Evolutionary conservation across 495 filamentous ascomycete genomes (phyloP).

Genomic region (Trichocladium antarcticum): DNA sequence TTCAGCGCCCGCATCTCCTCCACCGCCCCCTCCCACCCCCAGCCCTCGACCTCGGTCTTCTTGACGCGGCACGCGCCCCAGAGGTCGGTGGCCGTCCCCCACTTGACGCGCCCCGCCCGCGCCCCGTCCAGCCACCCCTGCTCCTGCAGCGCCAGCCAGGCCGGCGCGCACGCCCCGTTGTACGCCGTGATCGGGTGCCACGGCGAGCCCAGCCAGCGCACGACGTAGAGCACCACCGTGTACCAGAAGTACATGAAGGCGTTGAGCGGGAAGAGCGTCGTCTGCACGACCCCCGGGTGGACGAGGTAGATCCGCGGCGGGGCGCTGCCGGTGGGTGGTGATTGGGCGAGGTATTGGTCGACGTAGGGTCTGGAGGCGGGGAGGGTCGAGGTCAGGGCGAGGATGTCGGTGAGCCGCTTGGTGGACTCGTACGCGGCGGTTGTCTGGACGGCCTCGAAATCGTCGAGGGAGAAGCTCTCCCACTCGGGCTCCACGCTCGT

Average conservation of each 20-base stretch:
- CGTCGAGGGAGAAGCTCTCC: slow-evolving; percentile 47
- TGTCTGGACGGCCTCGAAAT: slow-evolving; percentile 63
- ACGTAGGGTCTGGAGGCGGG: slow-evolving; percentile 50
- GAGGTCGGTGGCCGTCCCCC: slow-evolving; percentile 60
- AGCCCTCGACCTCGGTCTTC: slow-evolving; percentile 72
- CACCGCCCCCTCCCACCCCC: slow-evolving; percentile 66
- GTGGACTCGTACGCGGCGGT: slow-evolving; percentile 63
- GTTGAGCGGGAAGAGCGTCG: slow-evolving; percentile 62
- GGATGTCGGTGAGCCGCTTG: slow-evolving; percentile 75
- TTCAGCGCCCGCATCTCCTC: slow-evolving; percentile 39
- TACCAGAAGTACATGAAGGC: slow-evolving; percentile 51
- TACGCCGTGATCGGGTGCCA: slow-evolving; percentile 74
- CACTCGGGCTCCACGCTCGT: slow-evolving; percentile 60
- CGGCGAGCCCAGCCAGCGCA: slow-evolving; percentile 70
- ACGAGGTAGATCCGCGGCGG: slow-evolving; percentile 58
- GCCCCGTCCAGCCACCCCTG: slow-evolving; percentile 51
- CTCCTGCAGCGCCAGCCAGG: slow-evolving; percentile 67
- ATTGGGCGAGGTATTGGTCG: slow-evolving; percentile 26
- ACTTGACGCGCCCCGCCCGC: slow-evolving; percentile 56
- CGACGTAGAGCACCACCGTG: slow-evolving; percentile 50
- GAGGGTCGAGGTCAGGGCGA: slow-evolving; percentile 63
- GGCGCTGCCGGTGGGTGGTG: not conserved
- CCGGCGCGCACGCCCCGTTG: slow-evolving; percentile 61
- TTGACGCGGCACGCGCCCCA: slow-evolving; percentile 48
- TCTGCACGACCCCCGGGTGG: slow-evolving; percentile 81